A percentile compares a stretch with the other conserved stretches of the same genome.
Conservation (phyloP, 179 eudicot species). For the Heliamphora pulchella region DNA sequence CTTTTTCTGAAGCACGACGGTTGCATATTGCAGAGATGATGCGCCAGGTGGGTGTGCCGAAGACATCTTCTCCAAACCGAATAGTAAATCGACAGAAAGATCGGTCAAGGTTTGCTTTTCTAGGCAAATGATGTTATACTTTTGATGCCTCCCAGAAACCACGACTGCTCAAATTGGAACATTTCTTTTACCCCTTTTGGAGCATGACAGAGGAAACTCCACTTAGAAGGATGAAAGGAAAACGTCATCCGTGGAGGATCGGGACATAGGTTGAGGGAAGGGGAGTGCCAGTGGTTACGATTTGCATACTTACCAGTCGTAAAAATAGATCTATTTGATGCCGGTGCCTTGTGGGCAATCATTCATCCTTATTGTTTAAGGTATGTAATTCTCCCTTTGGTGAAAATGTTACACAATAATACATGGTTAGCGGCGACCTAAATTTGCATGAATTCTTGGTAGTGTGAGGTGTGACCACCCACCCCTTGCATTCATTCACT, state of each 20-base stretch:
- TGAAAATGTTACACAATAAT: not conserved
- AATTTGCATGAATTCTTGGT: slow-evolving; percentile 7
- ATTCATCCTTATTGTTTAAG: not conserved
- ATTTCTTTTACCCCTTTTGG: not conserved
- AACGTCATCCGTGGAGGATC: slow-evolving; percentile 10
- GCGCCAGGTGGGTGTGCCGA: slow-evolving; percentile 61
- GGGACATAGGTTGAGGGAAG: slow-evolving; percentile 15
- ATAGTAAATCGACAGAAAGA: slow-evolving; percentile 45
- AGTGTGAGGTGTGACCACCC: not conserved
- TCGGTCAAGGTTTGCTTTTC: slow-evolving; percentile 45
- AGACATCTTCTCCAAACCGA: slow-evolving; percentile 65
- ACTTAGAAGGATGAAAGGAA: slow-evolving; percentile 16
- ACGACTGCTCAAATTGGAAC: not conserved
- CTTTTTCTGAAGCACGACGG: slow-evolving; percentile 5
- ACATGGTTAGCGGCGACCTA: not conserved
- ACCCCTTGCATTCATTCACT: not conserved
- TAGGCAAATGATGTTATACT: slow-evolving; percentile 38
- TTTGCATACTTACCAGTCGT: not conserved
- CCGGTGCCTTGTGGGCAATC: not conserved
- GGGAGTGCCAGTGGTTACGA: not conserved
- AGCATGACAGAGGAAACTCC: slow-evolving; percentile 4
- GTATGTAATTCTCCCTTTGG: not conserved
- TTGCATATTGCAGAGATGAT: slow-evolving; percentile 38
- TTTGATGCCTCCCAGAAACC: not conserved
- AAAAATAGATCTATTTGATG: not conserved